phyloP scores from a whole-genome alignment of 768 basidiomycete species.

The Russula abietina region DNA sequence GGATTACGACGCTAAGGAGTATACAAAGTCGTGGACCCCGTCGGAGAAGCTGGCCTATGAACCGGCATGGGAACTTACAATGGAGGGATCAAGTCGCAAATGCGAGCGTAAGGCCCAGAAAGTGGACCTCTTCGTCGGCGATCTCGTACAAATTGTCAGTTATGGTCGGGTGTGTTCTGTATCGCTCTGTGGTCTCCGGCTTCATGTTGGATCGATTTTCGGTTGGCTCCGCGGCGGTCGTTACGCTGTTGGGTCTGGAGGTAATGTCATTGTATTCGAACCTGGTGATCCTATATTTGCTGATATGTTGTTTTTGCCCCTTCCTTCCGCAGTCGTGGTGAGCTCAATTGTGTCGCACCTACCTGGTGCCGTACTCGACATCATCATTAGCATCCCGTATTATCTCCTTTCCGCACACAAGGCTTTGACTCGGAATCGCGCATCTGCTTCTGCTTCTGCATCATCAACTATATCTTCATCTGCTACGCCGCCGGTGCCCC shows the following conservation, averaged over 20 bases:
- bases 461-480: background rate
- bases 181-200: conserved; percentile 40
- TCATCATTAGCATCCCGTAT: conserved; percentile 60
- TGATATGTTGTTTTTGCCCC: conserved; percentile 10
- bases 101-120: conserved; percentile 50
- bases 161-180: conserved; percentile 43
- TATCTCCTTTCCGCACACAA: conserved; percentile 57
- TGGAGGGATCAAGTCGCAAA: conserved; percentile 38
- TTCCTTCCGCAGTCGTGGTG: conserved; percentile 49
- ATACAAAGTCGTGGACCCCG: conserved; percentile 66
- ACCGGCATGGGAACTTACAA: conserved; percentile 52
- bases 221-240: conserved; percentile 62
- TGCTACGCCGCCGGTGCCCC: conserved; percentile 26
- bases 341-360: conserved; percentile 67
- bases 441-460: conserved; percentile 28
- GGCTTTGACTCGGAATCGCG: conserved; percentile 48
- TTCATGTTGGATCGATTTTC: conserved; percentile 43
- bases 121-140: conserved; percentile 51
- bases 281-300: background rate
- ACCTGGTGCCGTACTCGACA: conserved; percentile 58
- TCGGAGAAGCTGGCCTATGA: conserved; percentile 72
- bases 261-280: conserved; percentile 36
- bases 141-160: conserved; percentile 53
- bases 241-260: conserved; percentile 73
- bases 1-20: conserved; percentile 33